A percentile compares a stretch with the other conserved stretches of the same genome.
Conservation (phyloP, 1,284 basidiomycete genomes). For the Rugosomyces carneus region DNA sequence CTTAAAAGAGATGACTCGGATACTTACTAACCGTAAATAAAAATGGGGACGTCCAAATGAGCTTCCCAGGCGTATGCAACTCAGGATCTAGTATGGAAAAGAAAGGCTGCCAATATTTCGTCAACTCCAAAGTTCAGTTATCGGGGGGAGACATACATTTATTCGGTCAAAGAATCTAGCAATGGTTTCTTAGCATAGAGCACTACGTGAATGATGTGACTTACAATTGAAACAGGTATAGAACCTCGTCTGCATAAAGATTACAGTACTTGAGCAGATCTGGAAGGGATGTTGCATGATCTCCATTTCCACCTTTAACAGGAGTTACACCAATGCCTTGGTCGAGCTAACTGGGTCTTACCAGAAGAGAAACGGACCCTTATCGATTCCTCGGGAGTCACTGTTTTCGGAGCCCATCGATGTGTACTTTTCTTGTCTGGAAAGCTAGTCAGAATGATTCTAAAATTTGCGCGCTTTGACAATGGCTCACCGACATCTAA, state of each 20-base stretch:
- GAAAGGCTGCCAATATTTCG: no score
- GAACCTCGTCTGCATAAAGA: slow-evolving; percentile 51
- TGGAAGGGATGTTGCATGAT: slow-evolving; percentile 22
- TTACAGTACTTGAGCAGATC: slow-evolving; percentile 40
- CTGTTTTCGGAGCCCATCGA: slow-evolving; percentile 20
- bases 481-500: slow-evolving; percentile 9
- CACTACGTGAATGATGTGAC: slow-evolving; percentile 15
- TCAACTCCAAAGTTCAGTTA: no score
- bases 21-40: slow-evolving; percentile 75
- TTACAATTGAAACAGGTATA: slow-evolving; percentile 52
- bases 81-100: slow-evolving; percentile 68
- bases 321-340: not conserved
- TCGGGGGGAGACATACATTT: slow-evolving; percentile 33
- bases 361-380: slow-evolving; percentile 25
- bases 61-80: slow-evolving; percentile 65
- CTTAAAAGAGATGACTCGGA: slow-evolving; percentile 1
- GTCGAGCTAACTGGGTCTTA: slow-evolving; percentile 6
- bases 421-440: slow-evolving; percentile 10
- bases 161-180: slow-evolving; percentile 47
- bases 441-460: not conserved
- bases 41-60: slow-evolving; percentile 75
- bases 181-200: not conserved
- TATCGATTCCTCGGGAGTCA: slow-evolving; percentile 28
- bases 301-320: slow-evolving; percentile 13
- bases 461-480: not conserved